Percentiles rank a stretch among this genome's conserved stretches.
These are phyloP conservation scores for Haemoproteus tartakovskyi DNA, from an alignment of 169 alveolate genomes.

Conservation along the genomic window DNA sequence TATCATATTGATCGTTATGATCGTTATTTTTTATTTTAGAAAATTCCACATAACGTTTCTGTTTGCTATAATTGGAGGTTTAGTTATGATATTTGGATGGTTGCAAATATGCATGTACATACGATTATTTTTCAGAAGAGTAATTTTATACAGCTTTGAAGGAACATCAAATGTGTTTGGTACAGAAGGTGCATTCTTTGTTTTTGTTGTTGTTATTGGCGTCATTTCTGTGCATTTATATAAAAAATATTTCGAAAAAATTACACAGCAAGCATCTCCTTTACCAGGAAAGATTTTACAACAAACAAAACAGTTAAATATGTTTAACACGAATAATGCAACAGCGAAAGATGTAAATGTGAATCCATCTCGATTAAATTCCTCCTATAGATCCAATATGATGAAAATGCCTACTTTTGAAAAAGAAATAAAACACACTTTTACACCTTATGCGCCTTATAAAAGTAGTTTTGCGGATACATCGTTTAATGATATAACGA, in stretches of 20 bases:
- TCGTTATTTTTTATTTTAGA: conserved; percentile 40
- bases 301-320: too few relatives aligned
- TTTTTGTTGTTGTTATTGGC: conserved; percentile 16
- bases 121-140: conserved; percentile 39
- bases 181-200: conserved; percentile 62
- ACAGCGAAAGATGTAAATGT: too few relatives aligned
- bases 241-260: conserved; percentile 39
- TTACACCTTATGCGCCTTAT: too few relatives aligned
- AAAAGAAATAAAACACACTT: conserved; percentile 23
- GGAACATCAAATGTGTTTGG: conserved; percentile 64
- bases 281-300: conserved; percentile 44
- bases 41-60: conserved; percentile 48
- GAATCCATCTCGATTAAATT: too few relatives aligned
- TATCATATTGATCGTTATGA: conserved; percentile 18
- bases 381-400: conserved; percentile 47
- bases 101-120: conserved; percentile 35
- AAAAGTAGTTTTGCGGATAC: too few relatives aligned
- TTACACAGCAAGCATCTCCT: conserved; percentile 53
- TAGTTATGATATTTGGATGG: conserved; percentile 63
- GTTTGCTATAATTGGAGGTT: conserved; percentile 14
- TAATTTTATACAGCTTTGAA: conserved; percentile 53
- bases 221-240: conserved; percentile 47
- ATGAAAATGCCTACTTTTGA: conserved; percentile 28
- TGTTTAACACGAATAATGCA: too few relatives aligned
- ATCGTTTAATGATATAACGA: too few relatives aligned